phyloP scores from a whole-genome alignment of 106 monocot species.

The Posidonia australis region DNA sequence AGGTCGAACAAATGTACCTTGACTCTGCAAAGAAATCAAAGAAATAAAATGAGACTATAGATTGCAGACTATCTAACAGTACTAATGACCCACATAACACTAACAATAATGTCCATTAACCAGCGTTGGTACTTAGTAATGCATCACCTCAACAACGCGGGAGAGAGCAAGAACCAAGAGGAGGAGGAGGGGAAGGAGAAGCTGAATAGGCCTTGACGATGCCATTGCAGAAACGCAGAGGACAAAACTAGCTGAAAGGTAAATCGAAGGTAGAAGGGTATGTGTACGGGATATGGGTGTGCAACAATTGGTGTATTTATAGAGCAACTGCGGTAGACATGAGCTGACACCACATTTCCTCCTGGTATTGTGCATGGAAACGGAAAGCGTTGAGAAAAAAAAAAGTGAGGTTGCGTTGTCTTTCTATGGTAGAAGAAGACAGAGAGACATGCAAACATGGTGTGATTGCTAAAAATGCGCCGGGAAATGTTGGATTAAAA shows the following conservation, averaged over 20 bases:
- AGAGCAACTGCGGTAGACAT: background rate
- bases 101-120: background rate
- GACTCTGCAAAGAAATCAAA: no score
- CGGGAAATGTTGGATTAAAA: no score
- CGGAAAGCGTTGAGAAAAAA: background rate
- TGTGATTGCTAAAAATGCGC: no score
- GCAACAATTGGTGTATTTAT: background rate
- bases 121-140: background rate
- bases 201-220: background rate
- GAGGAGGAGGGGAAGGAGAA: background rate
- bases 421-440: no score
- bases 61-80: no score
- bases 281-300: background rate
- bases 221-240: background rate
- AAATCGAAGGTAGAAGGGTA: background rate
- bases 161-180: background rate
- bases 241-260: background rate
- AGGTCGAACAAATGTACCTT: no score
- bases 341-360: background rate
- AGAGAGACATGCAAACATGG: no score
- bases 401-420: no score
- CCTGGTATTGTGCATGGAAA: background rate
- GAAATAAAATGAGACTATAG: no score
- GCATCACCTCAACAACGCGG: constrained; percentile 2
- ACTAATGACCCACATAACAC: no score